Evolutionary conservation across 495 filamentous ascomycete species (phyloP).

Genomic region (Thermochaetoides thermophila): DNA sequence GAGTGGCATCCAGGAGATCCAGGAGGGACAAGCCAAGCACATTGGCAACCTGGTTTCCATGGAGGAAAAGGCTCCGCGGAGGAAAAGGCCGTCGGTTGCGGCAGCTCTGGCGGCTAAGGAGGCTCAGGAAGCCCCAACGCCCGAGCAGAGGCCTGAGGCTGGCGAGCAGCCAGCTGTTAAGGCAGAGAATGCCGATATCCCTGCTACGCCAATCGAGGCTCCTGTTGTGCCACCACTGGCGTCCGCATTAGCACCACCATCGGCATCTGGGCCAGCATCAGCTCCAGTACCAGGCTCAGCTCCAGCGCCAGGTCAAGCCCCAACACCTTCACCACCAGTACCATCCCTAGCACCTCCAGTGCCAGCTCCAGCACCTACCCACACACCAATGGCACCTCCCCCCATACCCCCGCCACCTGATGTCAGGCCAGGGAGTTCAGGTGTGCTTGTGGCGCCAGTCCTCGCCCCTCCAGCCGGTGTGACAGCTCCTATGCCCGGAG

Average conservation of each 20-base stretch:
- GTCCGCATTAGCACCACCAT: slow-evolving; percentile 5
- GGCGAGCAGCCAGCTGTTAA: slow-evolving; percentile 7
- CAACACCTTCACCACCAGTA: not conserved
- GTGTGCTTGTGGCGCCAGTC: slow-evolving; percentile 29
- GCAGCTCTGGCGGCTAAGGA: slow-evolving; percentile 15
- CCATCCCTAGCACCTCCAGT: not conserved
- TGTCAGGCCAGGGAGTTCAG: slow-evolving; percentile 17
- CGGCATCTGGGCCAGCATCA: slow-evolving; percentile 1
- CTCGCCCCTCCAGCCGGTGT: slow-evolving; percentile 18
- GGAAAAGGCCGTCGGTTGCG: slow-evolving; percentile 29
- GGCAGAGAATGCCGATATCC: slow-evolving; percentile 8
- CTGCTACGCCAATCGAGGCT: not conserved
- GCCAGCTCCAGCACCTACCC: slow-evolving; percentile 7
- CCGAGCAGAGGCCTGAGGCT: too few species aligned
- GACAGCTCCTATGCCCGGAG: slow-evolving; percentile 9
- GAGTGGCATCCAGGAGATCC: slow-evolving; percentile 73
- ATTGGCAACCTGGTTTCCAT: slow-evolving; percentile 55
- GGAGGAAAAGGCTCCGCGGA: slow-evolving; percentile 33
- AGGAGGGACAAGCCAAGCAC: slow-evolving; percentile 58
- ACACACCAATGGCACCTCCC: slow-evolving; percentile 14
- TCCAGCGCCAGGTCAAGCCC: not conserved
- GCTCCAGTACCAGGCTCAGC: not conserved
- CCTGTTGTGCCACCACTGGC: slow-evolving; percentile 2
- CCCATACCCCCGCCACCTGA: slow-evolving; percentile 17
- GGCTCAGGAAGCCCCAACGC: too few species aligned